Conservation (phyloP, 73 alveolate species). For the Symbiodinium natans region DNA sequence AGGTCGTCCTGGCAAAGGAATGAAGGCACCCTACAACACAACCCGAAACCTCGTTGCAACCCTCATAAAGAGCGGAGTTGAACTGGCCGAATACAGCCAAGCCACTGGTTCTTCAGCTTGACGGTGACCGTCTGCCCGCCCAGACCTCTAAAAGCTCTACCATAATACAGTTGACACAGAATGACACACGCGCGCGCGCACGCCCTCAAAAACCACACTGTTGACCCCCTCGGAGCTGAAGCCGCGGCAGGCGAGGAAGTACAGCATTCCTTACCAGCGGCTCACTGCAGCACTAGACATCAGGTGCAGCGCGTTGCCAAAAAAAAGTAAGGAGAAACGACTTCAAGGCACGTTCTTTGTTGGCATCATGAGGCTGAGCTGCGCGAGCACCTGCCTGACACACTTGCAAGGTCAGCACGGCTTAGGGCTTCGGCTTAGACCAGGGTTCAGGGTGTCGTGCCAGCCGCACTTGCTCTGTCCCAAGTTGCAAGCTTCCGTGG, state of each 20-base stretch:
- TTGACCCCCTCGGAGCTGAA: background rate
- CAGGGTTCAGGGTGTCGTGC: too few relatives aligned
- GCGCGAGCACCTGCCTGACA: conserved; percentile 13
- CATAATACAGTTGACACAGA: too few relatives aligned
- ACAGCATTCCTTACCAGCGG: background rate
- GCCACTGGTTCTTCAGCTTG: conserved; percentile 12
- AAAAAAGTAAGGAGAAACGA: background rate
- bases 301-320: background rate
- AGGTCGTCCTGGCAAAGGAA: background rate
- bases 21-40: too few relatives aligned
- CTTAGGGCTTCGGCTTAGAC: too few relatives aligned
- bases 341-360: background rate
- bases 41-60: too few relatives aligned
- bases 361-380: background rate
- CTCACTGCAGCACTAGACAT: background rate
- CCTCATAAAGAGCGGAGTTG: too few relatives aligned
- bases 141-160: background rate
- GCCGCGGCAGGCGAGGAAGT: conserved; percentile 11
- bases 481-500: too few relatives aligned
- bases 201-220: too few relatives aligned
- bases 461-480: too few relatives aligned
- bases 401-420: too few relatives aligned
- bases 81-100: too few relatives aligned
- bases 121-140: conserved; percentile 2
- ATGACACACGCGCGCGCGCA: too few relatives aligned